Conservation (phyloP, 148 eudicot species). For the Rhododendron mucronatum region DNA sequence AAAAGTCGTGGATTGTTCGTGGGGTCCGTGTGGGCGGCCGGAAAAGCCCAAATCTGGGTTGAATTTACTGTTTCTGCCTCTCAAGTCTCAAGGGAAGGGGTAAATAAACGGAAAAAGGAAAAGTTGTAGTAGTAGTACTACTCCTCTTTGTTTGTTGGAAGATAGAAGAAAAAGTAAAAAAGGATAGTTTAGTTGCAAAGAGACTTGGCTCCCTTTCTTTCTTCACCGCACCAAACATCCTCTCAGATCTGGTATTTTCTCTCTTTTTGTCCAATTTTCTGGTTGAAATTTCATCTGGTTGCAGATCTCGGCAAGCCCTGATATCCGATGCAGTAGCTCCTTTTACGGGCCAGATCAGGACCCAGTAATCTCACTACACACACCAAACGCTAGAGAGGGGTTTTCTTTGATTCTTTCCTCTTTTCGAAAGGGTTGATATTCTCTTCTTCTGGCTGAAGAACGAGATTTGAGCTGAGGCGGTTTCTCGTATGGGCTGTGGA, state of each 20-base stretch:
- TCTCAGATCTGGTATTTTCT: constrained; percentile 6
- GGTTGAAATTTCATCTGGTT: neutral
- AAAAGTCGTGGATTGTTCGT: constrained; percentile 14
- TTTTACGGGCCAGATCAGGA: neutral
- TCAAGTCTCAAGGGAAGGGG: neutral
- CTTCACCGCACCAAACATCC: neutral
- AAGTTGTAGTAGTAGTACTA: neutral
- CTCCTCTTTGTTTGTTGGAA: neutral
- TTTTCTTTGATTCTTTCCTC: neutral
- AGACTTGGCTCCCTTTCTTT: neutral
- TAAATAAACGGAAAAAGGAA: neutral
- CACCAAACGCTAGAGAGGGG: too few relatives aligned
- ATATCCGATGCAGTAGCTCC: neutral
- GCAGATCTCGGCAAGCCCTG: neutral
- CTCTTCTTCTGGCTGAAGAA: neutral
- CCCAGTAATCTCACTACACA: neutral
- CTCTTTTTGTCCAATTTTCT: neutral
- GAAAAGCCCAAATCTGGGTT: neutral
- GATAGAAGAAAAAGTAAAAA: neutral
- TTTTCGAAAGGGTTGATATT: neutral
- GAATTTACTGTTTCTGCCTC: constrained; percentile 8
- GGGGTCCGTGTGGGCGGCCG: constrained; percentile 4
- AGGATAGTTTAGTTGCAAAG: neutral
- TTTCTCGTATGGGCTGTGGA: neutral
- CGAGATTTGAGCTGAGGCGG: neutral